These are phyloP conservation scores for Tephrocybe sp. DNA, from an alignment of 768 basidiomycete genomes.

Conservation along the genomic window DNA sequence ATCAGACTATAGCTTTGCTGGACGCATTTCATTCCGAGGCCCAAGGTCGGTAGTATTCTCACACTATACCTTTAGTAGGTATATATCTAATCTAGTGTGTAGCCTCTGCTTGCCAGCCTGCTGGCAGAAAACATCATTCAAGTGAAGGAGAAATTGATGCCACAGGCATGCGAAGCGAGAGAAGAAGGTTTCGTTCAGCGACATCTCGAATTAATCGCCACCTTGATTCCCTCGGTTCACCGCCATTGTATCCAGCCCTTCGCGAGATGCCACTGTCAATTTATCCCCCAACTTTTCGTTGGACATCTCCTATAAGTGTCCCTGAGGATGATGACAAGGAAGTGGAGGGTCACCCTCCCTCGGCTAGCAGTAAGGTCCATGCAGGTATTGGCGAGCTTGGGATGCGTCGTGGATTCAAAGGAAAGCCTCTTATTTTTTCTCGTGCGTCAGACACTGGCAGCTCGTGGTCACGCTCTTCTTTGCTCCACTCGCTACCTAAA, in stretches of 20 bases:
- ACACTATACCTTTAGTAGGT: not conserved
- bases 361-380: not conserved
- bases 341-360: not conserved
- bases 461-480: slow-evolving; percentile 11
- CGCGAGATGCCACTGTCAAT: slow-evolving; percentile 5
- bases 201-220: not conserved
- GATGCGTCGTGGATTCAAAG: slow-evolving; percentile 29
- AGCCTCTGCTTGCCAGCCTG: not conserved
- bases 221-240: not conserved
- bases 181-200: not conserved
- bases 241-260: not conserved
- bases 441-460: slow-evolving; percentile 5
- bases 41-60: slow-evolving; percentile 1
- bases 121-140: not conserved
- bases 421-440: slow-evolving; percentile 21
- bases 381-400: slow-evolving; percentile 23
- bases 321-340: slow-evolving; percentile 1
- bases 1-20: slow-evolving; percentile 10
- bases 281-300: slow-evolving; percentile 7
- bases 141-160: not conserved
- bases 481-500: slow-evolving; percentile 20
- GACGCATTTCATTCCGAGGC: slow-evolving; percentile 3
- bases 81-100: not conserved
- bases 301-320: not conserved
- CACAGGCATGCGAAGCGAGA: not conserved